Evolutionary conservation across 2,329 filamentous ascomycete species (phyloP).

Genomic region (Emericellopsis atlantica): DNA sequence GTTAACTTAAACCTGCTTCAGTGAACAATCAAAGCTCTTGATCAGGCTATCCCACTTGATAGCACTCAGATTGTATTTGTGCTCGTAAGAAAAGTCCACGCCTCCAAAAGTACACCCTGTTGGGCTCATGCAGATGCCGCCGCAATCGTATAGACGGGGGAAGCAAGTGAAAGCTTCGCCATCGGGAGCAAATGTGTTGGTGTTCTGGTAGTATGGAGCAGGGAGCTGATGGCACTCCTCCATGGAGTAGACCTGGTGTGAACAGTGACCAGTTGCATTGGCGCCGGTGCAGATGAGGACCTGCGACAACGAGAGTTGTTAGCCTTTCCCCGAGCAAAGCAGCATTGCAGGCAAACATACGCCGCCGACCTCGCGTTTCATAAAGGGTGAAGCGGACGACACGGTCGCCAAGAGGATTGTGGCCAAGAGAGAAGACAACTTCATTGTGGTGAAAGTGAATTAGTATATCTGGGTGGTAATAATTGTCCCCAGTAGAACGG

Average conservation of each 20-base stretch:
- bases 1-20: constrained; percentile 5
- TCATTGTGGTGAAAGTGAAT: constrained; percentile 12
- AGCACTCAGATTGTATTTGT: constrained; percentile 33
- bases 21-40: constrained; percentile 19
- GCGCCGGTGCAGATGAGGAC: constrained; percentile 36
- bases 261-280: constrained; percentile 34
- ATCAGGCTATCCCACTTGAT: constrained; percentile 30
- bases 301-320: constrained; percentile 12
- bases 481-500: neutral
- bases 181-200: constrained; percentile 36
- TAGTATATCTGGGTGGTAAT: too few relatives aligned
- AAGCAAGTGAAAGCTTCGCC: constrained; percentile 34
- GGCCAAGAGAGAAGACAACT: constrained; percentile 10
- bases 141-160: constrained; percentile 27
- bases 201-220: constrained; percentile 24
- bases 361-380: constrained; percentile 30
- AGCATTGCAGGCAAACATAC: constrained; percentile 19
- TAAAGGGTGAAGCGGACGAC: constrained; percentile 15
- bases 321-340: neutral
- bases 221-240: constrained; percentile 32
- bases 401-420: constrained; percentile 7
- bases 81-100: constrained; percentile 28
- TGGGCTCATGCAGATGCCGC: constrained; percentile 32
- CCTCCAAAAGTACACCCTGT: constrained; percentile 38
- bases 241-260: constrained; percentile 27